Evolutionary conservation across 352 stramenopile genomes (phyloP).

Genomic region (Chrysophaeum taylorii): DNA sequence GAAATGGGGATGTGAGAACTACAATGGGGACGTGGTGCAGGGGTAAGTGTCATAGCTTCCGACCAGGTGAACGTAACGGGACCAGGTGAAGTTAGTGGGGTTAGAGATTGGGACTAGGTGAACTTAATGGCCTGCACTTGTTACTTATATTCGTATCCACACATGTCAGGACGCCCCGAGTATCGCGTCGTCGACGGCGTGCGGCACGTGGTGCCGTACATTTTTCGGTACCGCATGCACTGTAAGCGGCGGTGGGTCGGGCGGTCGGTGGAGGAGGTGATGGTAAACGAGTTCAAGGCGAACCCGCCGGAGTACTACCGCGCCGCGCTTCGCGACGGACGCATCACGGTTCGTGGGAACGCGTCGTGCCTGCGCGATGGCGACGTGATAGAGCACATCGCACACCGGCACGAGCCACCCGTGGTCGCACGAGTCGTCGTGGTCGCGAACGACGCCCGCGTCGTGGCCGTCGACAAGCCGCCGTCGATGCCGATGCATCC

Average conservation of each 20-base stretch:
- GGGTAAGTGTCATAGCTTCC: no score
- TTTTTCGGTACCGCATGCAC: not conserved
- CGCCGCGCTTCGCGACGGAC: slow-evolving; percentile 76
- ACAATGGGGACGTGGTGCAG: no score
- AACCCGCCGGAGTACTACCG: slow-evolving; percentile 60
- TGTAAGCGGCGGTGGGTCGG: slow-evolving; percentile 81
- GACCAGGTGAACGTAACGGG: no score
- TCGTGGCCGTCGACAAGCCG: slow-evolving; percentile 65
- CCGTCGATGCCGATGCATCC: slow-evolving; percentile 84
- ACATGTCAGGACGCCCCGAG: no score
- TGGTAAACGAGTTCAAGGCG: slow-evolving; percentile 33
- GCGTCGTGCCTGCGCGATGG: slow-evolving; percentile 59
- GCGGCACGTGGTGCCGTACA: not conserved
- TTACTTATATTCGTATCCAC: no score
- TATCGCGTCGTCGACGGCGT: no score
- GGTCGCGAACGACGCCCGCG: slow-evolving; percentile 56
- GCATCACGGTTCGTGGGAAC: slow-evolving; percentile 87
- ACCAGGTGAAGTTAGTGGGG: no score
- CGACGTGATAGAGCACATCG: slow-evolving; percentile 82
- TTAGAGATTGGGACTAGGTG: no score
- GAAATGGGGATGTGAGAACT: no score
- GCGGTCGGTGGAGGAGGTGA: slow-evolving; percentile 70
- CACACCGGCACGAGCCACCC: slow-evolving; percentile 89
- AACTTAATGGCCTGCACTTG: no score
- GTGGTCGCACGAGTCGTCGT: slow-evolving; percentile 68